phyloP scores from a whole-genome alignment of 2,329 filamentous ascomycete species.

The Trichoderma asperellum region DNA sequence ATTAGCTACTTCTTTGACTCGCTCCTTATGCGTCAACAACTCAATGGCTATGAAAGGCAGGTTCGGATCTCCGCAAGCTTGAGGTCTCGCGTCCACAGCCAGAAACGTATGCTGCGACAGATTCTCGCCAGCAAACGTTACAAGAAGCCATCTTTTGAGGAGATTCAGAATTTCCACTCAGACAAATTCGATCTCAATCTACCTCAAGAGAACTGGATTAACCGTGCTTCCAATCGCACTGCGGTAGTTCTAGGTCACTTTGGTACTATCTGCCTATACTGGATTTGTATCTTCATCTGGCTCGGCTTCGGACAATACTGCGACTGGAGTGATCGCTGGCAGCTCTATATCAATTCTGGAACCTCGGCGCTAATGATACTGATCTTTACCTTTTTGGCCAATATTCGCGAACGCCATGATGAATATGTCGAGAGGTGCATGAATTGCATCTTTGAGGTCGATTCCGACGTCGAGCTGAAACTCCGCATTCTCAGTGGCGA shows the following conservation, averaged over 20 bases:
- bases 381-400: conserved; percentile 48
- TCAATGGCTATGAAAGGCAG: conserved; percentile 39
- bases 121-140: conserved; percentile 32
- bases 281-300: conserved; percentile 44
- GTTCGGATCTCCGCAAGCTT: conserved; percentile 39
- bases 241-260: conserved; percentile 39
- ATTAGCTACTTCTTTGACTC: conserved; percentile 45
- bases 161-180: conserved; percentile 34
- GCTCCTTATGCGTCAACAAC: conserved; percentile 46
- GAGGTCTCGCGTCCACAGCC: conserved; percentile 40
- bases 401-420: conserved; percentile 45
- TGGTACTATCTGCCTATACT: conserved; percentile 40
- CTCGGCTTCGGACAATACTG: conserved; percentile 39
- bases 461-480: conserved; percentile 41
- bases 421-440: conserved; percentile 40
- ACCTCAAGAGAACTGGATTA: conserved; percentile 39
- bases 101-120: conserved; percentile 38
- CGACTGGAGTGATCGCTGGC: conserved; percentile 43
- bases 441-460: conserved; percentile 41
- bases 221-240: conserved; percentile 36
- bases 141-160: conserved; percentile 29
- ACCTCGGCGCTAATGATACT: conserved; percentile 46
- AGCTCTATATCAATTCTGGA: conserved; percentile 50
- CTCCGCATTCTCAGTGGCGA: conserved; percentile 43
- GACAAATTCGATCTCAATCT: conserved; percentile 31